A percentile compares a stretch with the other conserved stretches of the same genome.
Conservation (phyloP, 2,329 filamentous ascomycete species). For the Colletotrichum lindemuthianum region DNA sequence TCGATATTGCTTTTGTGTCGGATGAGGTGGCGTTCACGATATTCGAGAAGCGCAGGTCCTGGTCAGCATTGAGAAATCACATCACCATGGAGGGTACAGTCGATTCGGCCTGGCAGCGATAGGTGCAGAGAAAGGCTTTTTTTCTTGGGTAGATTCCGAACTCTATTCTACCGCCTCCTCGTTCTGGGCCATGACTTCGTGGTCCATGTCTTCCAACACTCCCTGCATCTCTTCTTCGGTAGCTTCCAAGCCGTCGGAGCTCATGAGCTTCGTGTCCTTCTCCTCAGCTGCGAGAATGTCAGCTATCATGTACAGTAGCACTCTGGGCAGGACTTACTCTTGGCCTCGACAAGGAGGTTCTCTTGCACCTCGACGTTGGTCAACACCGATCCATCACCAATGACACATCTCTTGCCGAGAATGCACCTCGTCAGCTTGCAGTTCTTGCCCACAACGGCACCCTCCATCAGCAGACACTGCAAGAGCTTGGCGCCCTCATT, state of each 20-base stretch:
- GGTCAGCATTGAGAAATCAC: conserved; percentile 14
- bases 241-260: conserved; percentile 71
- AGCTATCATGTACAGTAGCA: conserved; percentile 32
- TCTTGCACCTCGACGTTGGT: conserved; percentile 94
- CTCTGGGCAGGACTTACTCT: conserved; percentile 61
- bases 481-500: conserved; percentile 84
- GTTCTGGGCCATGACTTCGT: conserved; percentile 45
- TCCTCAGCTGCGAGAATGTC: conserved; percentile 64
- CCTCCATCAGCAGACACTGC: conserved; percentile 94
- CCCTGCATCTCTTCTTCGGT: conserved; percentile 70
- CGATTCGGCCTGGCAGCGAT: background rate
- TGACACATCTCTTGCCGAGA: conserved; percentile 79
- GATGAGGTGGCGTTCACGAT: conserved; percentile 16
- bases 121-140: conserved; percentile 5
- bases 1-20: conserved; percentile 25
- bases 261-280: conserved; percentile 75
- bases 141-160: conserved; percentile 8
- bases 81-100: conserved; percentile 10
- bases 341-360: conserved; percentile 85
- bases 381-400: conserved; percentile 84
- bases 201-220: conserved; percentile 56
- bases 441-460: conserved; percentile 83
- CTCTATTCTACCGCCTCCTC: conserved; percentile 32
- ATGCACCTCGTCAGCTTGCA: conserved; percentile 90
- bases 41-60: conserved; percentile 22